Evolutionary conservation across 2,329 filamentous ascomycete genomes (phyloP).

Genomic region (Microdochium nivale): DNA sequence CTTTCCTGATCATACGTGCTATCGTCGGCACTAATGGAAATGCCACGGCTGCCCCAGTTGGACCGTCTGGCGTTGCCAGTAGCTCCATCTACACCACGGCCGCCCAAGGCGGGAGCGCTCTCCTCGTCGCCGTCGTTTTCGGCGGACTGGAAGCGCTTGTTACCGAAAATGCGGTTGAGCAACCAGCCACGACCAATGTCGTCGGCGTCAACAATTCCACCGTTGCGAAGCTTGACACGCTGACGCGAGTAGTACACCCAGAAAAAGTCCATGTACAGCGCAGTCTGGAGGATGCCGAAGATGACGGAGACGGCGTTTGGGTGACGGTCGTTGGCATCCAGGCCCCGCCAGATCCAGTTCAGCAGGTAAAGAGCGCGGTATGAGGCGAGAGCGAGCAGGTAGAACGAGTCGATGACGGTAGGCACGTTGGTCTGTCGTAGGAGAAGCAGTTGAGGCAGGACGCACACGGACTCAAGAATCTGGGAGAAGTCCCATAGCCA

Average conservation of each 20-base stretch:
- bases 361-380: slow-evolving; percentile 86
- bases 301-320: slow-evolving; percentile 69
- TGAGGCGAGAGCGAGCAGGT: slow-evolving; percentile 76
- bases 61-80: slow-evolving; percentile 27
- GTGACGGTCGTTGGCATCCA: slow-evolving; percentile 47
- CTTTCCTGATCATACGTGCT: slow-evolving; percentile 40
- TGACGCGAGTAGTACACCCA: slow-evolving; percentile 96
- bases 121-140: slow-evolving; percentile 54
- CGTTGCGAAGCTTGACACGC: slow-evolving; percentile 83
- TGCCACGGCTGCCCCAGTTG: slow-evolving; percentile 56
- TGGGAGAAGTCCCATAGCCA: slow-evolving; percentile 82
- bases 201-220: slow-evolving; percentile 82
- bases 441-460: slow-evolving; percentile 84
- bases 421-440: slow-evolving; percentile 92
- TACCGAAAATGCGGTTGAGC: slow-evolving; percentile 66
- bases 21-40: slow-evolving; percentile 59
- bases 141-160: slow-evolving; percentile 38
- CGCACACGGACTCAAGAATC: slow-evolving; percentile 82
- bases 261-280: slow-evolving; percentile 86
- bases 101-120: slow-evolving; percentile 39
- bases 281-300: slow-evolving; percentile 83
- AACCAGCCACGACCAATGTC: slow-evolving; percentile 82
- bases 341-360: slow-evolving; percentile 74
- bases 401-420: slow-evolving; percentile 95
- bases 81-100: slow-evolving; percentile 9